Evolutionary conservation across 228 moss, liverwort and hornwort genomes (phyloP), one percentile per base, ranked within the genome.

Genomic region (Sphagnum magellanicum): DNA sequence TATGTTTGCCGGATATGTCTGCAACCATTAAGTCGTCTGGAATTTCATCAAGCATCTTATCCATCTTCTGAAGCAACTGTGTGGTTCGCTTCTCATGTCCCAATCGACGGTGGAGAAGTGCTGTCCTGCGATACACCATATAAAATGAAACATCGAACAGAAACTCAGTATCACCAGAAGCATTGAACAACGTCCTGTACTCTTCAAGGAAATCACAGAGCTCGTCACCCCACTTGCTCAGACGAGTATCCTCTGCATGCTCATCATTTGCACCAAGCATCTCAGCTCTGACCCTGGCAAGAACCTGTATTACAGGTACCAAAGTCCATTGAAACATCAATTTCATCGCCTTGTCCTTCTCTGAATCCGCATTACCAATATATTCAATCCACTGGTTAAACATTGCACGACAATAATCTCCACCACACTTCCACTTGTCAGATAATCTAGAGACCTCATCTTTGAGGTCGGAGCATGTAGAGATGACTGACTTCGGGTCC

Each of bases 281-380:
- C 48, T 9, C 47, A 49, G 16, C 16, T 60, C 63, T 13, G 0
- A 72, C 32, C 6, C 48, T 64, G 63, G 0, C 0, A 52, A 69
- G 9, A 49, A 52, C 59, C 16, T 5, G 1, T 0, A 4, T 0
- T 8, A 77, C 6, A 8, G 64, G 16, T 15, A 48, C 5, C 8
- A 64, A 4, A 49, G 72, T 68, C 72, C 72, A 72, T 50, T 76
- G 63, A 57, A 8, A 77, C 9, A 77, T 57, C 72, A 77, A 64
- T 65, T 77, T 77, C 72, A 64, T 48, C 5, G 59, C 51, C 51
- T n/a, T n/a, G n/a, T n/a, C n/a, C n/a, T n/a, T n/a, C n/a, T n/a
- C n/a, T n/a, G n/a, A 67, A 71, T 15, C 50, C 6, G 4, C 32
- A 49, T 8, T 6, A 0, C 4, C 6, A 67, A 72, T 48, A 6